These are phyloP conservation scores for Sporothrix pseudoabietina DNA, from an alignment of 2,329 filamentous ascomycete genomes.

Conservation along the genomic window DNA sequence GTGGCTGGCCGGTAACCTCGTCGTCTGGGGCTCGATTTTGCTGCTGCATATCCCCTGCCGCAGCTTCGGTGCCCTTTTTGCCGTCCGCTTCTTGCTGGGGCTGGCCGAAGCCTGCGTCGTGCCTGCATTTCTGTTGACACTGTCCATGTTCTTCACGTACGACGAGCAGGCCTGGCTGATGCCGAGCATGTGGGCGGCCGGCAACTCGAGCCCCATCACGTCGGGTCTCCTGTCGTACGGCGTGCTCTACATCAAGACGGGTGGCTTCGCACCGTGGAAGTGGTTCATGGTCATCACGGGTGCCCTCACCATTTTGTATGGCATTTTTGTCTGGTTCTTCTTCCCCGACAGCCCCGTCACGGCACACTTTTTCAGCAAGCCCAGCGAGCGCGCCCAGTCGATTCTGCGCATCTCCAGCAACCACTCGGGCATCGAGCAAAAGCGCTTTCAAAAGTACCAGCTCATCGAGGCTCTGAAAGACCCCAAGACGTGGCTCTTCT, in stretches of 20 bases:
- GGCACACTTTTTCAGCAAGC: constrained; percentile 41
- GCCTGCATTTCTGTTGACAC: constrained; percentile 41
- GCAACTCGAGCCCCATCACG: constrained; percentile 47
- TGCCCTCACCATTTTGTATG: constrained; percentile 40
- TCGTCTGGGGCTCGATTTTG: constrained; percentile 32
- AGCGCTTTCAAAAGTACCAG: constrained; percentile 33
- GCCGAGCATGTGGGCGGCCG: constrained; percentile 65
- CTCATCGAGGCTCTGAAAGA: constrained; percentile 34
- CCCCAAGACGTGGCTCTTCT: constrained; percentile 37
- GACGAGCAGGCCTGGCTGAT: constrained; percentile 52
- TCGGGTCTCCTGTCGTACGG: constrained; percentile 46
- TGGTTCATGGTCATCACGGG: constrained; percentile 42
- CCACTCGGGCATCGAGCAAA: constrained; percentile 42
- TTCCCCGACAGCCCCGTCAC: constrained; percentile 45
- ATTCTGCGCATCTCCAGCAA: constrained; percentile 40
- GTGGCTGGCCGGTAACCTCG: constrained; percentile 32
- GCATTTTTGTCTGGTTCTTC: constrained; percentile 38
- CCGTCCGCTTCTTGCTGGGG: constrained; percentile 39
- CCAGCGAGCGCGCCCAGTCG: constrained; percentile 39
- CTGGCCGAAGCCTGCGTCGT: constrained; percentile 39
- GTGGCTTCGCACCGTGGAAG: constrained; percentile 31
- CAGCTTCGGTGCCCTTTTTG: constrained; percentile 34
- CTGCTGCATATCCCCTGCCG: constrained; percentile 30
- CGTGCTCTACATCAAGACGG: constrained; percentile 40
- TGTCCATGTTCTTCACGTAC: constrained; percentile 40